Evolutionary conservation across 352 stramenopile species (phyloP).

Genomic region (Phytophthora ramorum): DNA sequence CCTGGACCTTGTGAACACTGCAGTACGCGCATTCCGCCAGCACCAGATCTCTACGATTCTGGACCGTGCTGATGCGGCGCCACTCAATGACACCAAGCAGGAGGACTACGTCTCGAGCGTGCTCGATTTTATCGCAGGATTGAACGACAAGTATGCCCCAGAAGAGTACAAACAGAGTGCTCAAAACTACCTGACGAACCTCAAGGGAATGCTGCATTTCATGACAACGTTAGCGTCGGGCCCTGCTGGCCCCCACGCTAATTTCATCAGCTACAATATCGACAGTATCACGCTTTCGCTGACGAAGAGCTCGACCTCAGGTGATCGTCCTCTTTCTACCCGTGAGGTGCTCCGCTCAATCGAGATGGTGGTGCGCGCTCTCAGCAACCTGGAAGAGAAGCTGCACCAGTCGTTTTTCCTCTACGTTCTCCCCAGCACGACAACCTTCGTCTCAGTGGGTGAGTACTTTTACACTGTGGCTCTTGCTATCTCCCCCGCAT

Average conservation of each 20-base stretch:
- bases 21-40: constrained; percentile 52
- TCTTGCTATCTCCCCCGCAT: constrained; percentile 70
- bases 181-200: constrained; percentile 57
- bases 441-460: constrained; percentile 85
- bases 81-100: not conserved
- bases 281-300: constrained; percentile 77
- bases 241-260: constrained; percentile 70
- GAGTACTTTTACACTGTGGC: constrained; percentile 88
- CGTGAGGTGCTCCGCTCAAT: constrained; percentile 57
- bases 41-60: constrained; percentile 61
- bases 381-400: constrained; percentile 91
- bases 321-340: constrained; percentile 32
- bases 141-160: constrained; percentile 20
- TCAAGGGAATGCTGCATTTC: constrained; percentile 81
- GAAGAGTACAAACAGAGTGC: constrained; percentile 26
- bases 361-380: constrained; percentile 72
- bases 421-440: constrained; percentile 79
- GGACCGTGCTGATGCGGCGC: constrained; percentile 42
- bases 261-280: constrained; percentile 90
- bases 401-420: constrained; percentile 91
- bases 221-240: constrained; percentile 76
- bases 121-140: constrained; percentile 1
- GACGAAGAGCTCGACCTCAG: constrained; percentile 23
- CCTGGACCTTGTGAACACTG: constrained; percentile 87
- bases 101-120: constrained; percentile 15